Evolutionary conservation across 2,329 filamentous ascomycete genomes (phyloP), one percentile per base, ranked within the genome.

Genomic region (Talaromyces rugulosus): DNA sequence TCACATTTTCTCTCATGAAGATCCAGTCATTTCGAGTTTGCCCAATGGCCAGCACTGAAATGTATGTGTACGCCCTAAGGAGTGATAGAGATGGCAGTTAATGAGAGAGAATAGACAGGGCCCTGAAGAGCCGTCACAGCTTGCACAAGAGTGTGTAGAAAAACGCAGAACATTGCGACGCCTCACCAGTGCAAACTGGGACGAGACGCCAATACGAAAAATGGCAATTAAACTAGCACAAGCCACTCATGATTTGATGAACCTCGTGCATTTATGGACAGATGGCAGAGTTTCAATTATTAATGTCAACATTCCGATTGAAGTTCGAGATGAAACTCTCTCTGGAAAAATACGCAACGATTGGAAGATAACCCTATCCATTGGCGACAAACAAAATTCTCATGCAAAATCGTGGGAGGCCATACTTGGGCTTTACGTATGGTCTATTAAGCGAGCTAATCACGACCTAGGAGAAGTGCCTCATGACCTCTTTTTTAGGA

Each of bases 1-100:
- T 75, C 27, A 66, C 69, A 0, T 74, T 74, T 36, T 63, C 70
- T 50, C 68, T 75, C 0, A 67, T 69, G 16, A 36, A 68, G 0
- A 60, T 70, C 0, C 57, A 67, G 14, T 70, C 67, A 0, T 72
- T 75, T 28, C 55, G 63, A 4, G 27, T 73, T 23, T 8, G 7
- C n/a, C 36, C 56, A 1, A 4, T 54, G 0, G 11, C 16, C 5
- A 34, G 3, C 31, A 7, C 23, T 5, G 33, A 9, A 28, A 23
- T 9, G 61, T 62, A 30, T 51, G 61, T 44, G 47, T 16, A 56
- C 16, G 7, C 12, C 30, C 9, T 34, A 30, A n/a, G 30, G 18
- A 40, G 8, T 27, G 34, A 14, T 4, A 30, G 3, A 12, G 5
- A 23, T 40, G 8, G 18, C 36, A 56, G 31, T 23, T 59, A 47